Base-by-base conservation (phyloP, 345 rosid species). In the Lepidium aucheri region DNA sequence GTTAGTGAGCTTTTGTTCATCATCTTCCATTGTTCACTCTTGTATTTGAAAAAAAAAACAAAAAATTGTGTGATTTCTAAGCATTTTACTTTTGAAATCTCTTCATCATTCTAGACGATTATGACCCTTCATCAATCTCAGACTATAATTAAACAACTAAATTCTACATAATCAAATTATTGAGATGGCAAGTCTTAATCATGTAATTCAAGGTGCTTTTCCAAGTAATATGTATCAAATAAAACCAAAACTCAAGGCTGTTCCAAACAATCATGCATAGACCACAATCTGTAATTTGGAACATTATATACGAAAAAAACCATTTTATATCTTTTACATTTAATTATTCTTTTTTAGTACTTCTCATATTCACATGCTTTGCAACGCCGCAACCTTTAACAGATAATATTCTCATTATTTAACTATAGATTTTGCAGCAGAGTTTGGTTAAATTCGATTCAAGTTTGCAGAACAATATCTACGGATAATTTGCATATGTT, bases 151-250 rank as follows among this genome's bases (percentile, higher is more conserved):
- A 28, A 28, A 62, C 63, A 53, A 46, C 22, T 54, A n/a, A 33
- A 34, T 7, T 20, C 20, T 6, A 7, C 16, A 10, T 24, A 1
- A 9, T 50, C 8, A 12, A 2, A n/a, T 42, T 10, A 39, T 71
- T 71, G 65, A 72, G 76, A 53, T 72, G 49, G 66, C 71, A 51
- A 72, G 76, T 72, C 60, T 64, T 53, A 58, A 65, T 56, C 70
- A 72, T 72, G 40, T 20, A 57, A 57, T 57, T 30, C n/a, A 50
- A 42, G 41, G 33, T 64, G 45, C 30, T 33, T 53, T 33, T 41
- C 50, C 4, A 22, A 42, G 67, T 52, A 50, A n/a, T 41, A 2
- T 30, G 11, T 52, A n/a, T 24, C 44, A 53, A 39, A 65, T 65
- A 50, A 72, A 39, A 73, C 77, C 67, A 66, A 65, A 64, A 28